phyloP scores from a whole-genome alignment of 345 rosid genomes.

The Citrus reticulata region DNA sequence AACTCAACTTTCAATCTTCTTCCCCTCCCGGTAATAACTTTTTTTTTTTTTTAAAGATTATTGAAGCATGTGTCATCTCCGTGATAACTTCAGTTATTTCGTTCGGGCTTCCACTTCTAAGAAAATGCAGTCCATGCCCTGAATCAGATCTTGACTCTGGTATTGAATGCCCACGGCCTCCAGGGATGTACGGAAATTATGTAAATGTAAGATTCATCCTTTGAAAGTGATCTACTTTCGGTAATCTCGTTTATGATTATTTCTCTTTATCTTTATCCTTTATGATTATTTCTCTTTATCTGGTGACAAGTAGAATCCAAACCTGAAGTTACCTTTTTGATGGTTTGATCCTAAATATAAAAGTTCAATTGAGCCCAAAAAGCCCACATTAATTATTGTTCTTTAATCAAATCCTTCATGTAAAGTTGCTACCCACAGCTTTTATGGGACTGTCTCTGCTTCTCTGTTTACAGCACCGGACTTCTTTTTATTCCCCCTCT shows the following conservation, averaged over 20 bases:
- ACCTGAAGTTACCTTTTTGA: neutral
- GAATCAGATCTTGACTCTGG: constrained; percentile 64
- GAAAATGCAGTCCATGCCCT: constrained; percentile 94
- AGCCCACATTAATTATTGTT: neutral
- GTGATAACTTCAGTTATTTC: constrained; percentile 81
- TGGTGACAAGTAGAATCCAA: neutral
- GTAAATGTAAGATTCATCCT: constrained; percentile 64
- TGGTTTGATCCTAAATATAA: neutral
- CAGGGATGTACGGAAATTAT: constrained; percentile 95
- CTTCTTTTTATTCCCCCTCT: neutral
- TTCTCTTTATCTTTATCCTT: neutral
- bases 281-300: neutral
- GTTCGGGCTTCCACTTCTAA: constrained; percentile 83
- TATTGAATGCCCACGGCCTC: constrained; percentile 83
- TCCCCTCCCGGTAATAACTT: neutral
- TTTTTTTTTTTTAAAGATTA: constrained; percentile 38
- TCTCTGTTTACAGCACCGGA: neutral
- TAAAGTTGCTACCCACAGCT: neutral
- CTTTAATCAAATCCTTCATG: neutral
- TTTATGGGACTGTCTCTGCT: neutral
- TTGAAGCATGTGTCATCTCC: constrained; percentile 96
- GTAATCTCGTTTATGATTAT: neutral
- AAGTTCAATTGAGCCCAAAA: neutral
- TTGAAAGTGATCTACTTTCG: neutral
- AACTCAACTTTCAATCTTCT: neutral